Evolutionary conservation across 225 moss, liverwort and hornwort species (phyloP).

Genomic region (Rhytidiadelphus loreus): DNA sequence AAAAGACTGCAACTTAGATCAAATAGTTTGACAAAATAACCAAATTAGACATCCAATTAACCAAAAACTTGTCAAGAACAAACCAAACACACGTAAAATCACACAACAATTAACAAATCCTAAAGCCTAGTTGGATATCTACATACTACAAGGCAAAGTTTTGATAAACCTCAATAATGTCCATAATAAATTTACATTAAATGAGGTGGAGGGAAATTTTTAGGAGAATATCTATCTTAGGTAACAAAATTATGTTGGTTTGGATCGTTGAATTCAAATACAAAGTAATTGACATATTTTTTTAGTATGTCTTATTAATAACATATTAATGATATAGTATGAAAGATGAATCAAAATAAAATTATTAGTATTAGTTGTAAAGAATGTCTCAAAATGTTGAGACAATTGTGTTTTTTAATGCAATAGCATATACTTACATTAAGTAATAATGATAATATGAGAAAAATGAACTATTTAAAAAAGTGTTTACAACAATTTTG

Average conservation of each 20-base stretch:
- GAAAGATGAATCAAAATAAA: background rate
- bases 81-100: too few relatives aligned
- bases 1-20: too few relatives aligned
- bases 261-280: accelerated
- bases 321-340: too few relatives aligned
- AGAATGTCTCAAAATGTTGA: background rate
- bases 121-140: too few relatives aligned
- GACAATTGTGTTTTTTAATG: background rate
- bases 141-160: too few relatives aligned
- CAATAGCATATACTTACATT: background rate
- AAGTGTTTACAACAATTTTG: background rate
- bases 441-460: background rate
- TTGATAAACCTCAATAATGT: background rate
- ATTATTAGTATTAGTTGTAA: background rate
- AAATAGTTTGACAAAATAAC: too few relatives aligned
- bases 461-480: background rate
- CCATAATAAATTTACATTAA: background rate
- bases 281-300: background rate
- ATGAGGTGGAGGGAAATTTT: background rate
- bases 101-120: too few relatives aligned
- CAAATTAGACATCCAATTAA: too few relatives aligned
- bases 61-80: too few relatives aligned
- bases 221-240: background rate
- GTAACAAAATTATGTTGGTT: background rate
- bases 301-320: too few relatives aligned